Base-by-base conservation (phyloP, 2,329 filamentous ascomycete species). In the Parascedosporium putredinis region DNA sequence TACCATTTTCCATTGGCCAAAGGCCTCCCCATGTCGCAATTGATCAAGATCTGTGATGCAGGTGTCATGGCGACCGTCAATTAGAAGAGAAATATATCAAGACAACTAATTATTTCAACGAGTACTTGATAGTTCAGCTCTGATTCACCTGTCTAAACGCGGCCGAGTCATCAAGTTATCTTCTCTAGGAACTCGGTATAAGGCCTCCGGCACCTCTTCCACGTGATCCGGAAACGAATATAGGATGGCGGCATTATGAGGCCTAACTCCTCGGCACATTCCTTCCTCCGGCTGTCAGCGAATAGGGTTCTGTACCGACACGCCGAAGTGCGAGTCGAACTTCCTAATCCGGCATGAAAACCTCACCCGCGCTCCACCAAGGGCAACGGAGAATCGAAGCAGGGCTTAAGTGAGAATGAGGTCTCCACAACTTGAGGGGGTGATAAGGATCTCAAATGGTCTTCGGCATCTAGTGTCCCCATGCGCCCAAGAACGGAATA, bases 11-110 rank as follows among this genome's bases (percentile, higher is more conserved):
- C 62, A 67, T 10, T 18, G 38, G n/a, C 73, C 73, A 51, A 74
- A 75, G 4, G 68, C 73, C 58, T 76, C 74, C 5, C 74, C 51
- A 77, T 66, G 55, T 76, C 73, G 49, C 72, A 70, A 53, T 76
- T 76, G 58, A 76, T 73, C 53, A 23, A 12, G 10, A 42, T 23
- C 16, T 42, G 16, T 42, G 38, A 42, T 31, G 27, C 27, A 31
- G 27, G 27, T 31, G 27, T 12, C 27, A 31, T 31, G 27, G 7
- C 12, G 27, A 31, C 27, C 6, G 27, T 31, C 12, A 12, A 31
- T n/a, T n/a, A n/a, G 7, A 31, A 31, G 27, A 12, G 12, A 31
- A 31, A 7, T 31, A 31, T 31, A 7, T 12, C 6, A 12, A 31
- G 27, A 31, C 12, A 31, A 12, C 27, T n/a, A n/a, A n/a, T n/a